These are phyloP conservation scores for Komagataella pseudopastoris DNA, from an alignment of 805 yeast species.

Conservation along the genomic window DNA sequence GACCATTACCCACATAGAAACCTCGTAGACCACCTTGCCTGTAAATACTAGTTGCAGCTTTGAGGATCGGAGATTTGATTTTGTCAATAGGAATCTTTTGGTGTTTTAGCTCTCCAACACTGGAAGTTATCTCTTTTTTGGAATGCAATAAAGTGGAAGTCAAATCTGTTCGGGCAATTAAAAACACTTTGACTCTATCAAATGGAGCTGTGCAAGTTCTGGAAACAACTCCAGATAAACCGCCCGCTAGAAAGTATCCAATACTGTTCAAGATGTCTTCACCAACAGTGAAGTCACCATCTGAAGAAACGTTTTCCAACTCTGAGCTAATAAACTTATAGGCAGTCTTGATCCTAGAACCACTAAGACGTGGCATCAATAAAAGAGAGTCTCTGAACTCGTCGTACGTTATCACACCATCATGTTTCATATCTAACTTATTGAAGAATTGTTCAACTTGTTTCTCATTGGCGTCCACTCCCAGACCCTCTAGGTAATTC, in stretches of 20 bases:
- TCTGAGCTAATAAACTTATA: constrained; percentile 71
- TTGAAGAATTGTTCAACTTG: constrained; percentile 44
- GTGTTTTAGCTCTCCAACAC: constrained; percentile 18
- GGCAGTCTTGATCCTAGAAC: constrained; percentile 71
- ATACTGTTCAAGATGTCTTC: constrained; percentile 71
- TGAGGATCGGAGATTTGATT: constrained; percentile 60
- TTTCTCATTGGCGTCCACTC: constrained; percentile 35
- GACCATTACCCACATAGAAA: constrained; percentile 91
- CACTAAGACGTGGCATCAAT: constrained; percentile 69
- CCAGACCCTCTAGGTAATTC: constrained; percentile 44
- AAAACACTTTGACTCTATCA: constrained; percentile 85
- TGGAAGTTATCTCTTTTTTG: constrained; percentile 22
- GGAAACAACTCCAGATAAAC: constrained; percentile 88
- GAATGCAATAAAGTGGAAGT: constrained; percentile 56
- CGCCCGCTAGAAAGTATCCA: constrained; percentile 91
- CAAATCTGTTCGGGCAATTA: constrained; percentile 82
- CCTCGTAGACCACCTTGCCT: constrained; percentile 79
- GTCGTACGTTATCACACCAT: constrained; percentile 65
- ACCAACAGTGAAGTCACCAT: constrained; percentile 82
- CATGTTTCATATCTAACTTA: constrained; percentile 37
- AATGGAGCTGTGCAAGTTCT: constrained; percentile 96
- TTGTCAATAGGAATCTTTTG: constrained; percentile 24
- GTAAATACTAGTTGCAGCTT: constrained; percentile 74
- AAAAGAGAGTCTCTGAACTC: constrained; percentile 77
- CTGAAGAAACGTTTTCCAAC: constrained; percentile 64